phyloP scores from a whole-genome alignment of 495 filamentous ascomycete genomes.

The Penicillium desertorum region DNA sequence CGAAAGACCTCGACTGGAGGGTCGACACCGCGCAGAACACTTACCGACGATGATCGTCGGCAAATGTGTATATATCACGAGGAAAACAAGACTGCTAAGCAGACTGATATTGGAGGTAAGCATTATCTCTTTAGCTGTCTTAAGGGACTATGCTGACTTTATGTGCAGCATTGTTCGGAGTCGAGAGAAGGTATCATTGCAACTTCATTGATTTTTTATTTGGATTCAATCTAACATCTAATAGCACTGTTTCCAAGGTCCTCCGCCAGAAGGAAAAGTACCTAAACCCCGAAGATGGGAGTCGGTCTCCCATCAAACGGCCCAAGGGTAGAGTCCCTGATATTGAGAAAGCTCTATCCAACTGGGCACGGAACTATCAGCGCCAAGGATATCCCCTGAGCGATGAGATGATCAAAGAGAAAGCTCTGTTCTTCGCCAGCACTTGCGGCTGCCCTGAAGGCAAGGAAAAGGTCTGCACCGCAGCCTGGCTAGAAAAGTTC shows the following conservation, averaged over 20 bases:
- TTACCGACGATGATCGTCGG: constrained; percentile 89
- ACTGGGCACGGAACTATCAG: constrained; percentile 82
- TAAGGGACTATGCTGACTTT: constrained; percentile 30
- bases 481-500: constrained; percentile 92
- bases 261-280: constrained; percentile 96
- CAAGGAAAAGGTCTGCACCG: constrained; percentile 70
- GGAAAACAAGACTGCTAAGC: constrained; percentile 91
- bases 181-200: constrained; percentile 86
- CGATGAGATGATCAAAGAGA: constrained; percentile 84
- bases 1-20: constrained; percentile 54
- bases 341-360: constrained; percentile 90
- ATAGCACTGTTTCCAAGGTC: constrained; percentile 96
- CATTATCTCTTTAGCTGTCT: constrained; percentile 7
- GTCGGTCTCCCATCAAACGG: constrained; percentile 82
- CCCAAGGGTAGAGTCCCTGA: constrained; percentile 90
- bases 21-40: constrained; percentile 77
- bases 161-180: constrained; percentile 78
- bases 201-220: background rate
- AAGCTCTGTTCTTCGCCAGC: constrained; percentile 81
- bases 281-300: constrained; percentile 82
- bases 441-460: constrained; percentile 73
- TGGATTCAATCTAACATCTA: constrained; percentile 29
- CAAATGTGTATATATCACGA: constrained; percentile 96
- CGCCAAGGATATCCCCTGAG: constrained; percentile 71
- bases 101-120: constrained; percentile 95